Percentiles rank a stretch among this genome's conserved stretches.
phyloP scores from a whole-genome alignment of 106 monocot genomes.

The Dendrobium officinale region DNA sequence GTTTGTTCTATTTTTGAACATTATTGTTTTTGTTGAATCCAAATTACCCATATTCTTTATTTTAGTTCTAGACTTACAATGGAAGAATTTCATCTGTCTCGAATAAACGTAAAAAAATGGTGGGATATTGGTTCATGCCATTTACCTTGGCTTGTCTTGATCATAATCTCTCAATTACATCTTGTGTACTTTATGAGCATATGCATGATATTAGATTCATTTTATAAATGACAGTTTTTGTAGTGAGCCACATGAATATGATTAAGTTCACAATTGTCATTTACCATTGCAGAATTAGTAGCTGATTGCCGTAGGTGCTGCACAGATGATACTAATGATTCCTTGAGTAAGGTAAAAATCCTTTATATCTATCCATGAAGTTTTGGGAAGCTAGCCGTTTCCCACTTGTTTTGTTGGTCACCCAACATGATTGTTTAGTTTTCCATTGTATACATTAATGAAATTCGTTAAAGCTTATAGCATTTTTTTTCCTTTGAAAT shows the following conservation, averaged over 20 bases:
- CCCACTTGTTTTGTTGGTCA: background rate
- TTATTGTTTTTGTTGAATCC: background rate
- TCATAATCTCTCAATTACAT: background rate
- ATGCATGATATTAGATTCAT: background rate
- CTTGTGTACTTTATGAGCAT: background rate
- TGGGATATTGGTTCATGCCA: background rate
- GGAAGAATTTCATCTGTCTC: background rate
- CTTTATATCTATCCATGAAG: background rate
- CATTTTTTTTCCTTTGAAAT: background rate
- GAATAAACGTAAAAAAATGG: background rate
- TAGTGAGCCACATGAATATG: background rate
- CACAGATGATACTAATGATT: slow-evolving; percentile 91
- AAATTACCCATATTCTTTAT: background rate
- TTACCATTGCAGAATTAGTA: slow-evolving; percentile 55
- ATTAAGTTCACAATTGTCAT: background rate
- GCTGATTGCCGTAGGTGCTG: slow-evolving; percentile 97
- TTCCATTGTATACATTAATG: background rate
- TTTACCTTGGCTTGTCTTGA: background rate
- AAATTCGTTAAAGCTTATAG: background rate
- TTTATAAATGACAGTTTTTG: background rate
- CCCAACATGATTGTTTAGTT: background rate
- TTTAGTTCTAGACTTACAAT: background rate
- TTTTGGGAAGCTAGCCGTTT: background rate
- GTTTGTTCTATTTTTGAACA: background rate
- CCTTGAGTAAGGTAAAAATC: slow-evolving; percentile 72